These are phyloP conservation scores for Melastoma malabathricum DNA, from an alignment of 345 rosid species.

Conservation along the genomic window DNA sequence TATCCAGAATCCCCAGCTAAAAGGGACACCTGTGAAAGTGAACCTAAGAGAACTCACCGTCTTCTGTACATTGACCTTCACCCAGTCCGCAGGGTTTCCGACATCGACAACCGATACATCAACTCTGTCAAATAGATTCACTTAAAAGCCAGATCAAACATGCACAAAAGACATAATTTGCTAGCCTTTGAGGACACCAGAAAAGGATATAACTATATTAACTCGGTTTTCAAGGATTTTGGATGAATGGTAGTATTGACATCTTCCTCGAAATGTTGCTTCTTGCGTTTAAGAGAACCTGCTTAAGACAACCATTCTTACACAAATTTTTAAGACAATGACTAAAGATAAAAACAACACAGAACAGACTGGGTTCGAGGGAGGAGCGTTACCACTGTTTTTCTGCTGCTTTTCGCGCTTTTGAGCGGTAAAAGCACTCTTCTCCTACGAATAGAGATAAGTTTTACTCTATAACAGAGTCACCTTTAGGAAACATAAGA, in stretches of 20 bases:
- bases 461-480: neutral
- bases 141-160: neutral
- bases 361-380: slow-evolving; percentile 6
- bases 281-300: slow-evolving; percentile 48
- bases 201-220: slow-evolving; percentile 14
- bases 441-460: slow-evolving; percentile 29
- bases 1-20: too few relatives aligned
- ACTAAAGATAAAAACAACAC: slow-evolving; percentile 4
- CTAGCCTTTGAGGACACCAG: too few relatives aligned
- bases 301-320: neutral
- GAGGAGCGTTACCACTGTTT: slow-evolving; percentile 32
- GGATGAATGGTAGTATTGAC: slow-evolving; percentile 32
- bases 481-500: too few relatives aligned
- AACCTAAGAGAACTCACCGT: slow-evolving; percentile 28
- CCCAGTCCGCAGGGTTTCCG: slow-evolving; percentile 67
- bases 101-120: slow-evolving; percentile 37
- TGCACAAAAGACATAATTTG: too few relatives aligned
- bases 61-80: slow-evolving; percentile 53
- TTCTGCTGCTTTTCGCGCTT: slow-evolving; percentile 52
- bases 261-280: slow-evolving; percentile 28
- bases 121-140: slow-evolving; percentile 20
- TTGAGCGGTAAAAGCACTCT: slow-evolving; percentile 21
- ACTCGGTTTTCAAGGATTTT: slow-evolving; percentile 49
- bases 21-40: too few relatives aligned
- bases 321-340: neutral